These are phyloP conservation scores for Blastosporella zonata DNA, from an alignment of 1,284 basidiomycete genomes.

Conservation along the genomic window DNA sequence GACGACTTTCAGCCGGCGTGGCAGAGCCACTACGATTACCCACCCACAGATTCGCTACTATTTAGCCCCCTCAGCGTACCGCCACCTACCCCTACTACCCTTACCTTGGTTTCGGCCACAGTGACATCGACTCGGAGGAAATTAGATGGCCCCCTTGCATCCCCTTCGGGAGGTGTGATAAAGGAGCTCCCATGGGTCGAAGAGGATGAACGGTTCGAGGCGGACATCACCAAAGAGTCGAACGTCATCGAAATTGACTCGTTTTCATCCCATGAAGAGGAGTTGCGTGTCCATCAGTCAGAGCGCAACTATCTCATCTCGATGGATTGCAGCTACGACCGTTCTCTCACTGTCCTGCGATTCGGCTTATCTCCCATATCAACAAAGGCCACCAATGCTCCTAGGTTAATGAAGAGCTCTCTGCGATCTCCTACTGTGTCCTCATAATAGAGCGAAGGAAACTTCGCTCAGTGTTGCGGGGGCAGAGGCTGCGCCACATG, in stretches of 20 bases:
- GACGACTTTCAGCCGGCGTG: not conserved
- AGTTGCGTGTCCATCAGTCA: not conserved
- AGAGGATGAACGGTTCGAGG: not conserved
- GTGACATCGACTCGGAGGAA: not conserved
- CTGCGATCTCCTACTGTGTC: not conserved
- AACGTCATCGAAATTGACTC: not conserved
- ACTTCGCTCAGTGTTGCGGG: not conserved
- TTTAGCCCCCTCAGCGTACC: slow-evolving; percentile 7
- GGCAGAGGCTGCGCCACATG: not conserved
- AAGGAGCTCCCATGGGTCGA: slow-evolving; percentile 3
- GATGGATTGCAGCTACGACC: not conserved
- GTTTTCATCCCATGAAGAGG: not conserved
- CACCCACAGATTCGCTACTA: not conserved
- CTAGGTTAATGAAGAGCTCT: not conserved
- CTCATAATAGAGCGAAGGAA: not conserved
- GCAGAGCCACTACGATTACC: not conserved
- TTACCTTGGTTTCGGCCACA: no score
- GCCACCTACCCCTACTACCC: not conserved
- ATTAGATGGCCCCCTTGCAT: not conserved
- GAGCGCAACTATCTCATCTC: not conserved
- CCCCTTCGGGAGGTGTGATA: slow-evolving; percentile 2
- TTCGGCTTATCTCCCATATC: not conserved
- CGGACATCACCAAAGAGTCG: not conserved
- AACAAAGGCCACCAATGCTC: not conserved
- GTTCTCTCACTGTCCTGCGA: not conserved